These are phyloP conservation scores for Pezicula radicicola DNA, from an alignment of 2,329 filamentous ascomycete species.

Conservation along the genomic window DNA sequence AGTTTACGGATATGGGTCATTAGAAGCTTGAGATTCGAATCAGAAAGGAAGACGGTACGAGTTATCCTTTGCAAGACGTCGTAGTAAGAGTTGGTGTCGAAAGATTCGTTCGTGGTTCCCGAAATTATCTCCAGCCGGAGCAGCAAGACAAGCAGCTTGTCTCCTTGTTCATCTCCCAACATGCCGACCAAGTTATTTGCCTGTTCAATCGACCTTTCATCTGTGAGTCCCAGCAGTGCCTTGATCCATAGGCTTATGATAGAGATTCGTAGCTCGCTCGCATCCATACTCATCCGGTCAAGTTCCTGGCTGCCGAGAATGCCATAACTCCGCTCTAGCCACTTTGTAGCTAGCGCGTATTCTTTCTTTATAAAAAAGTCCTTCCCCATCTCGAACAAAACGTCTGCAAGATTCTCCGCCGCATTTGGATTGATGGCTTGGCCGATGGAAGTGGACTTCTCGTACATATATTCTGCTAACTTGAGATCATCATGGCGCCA, in stretches of 20 bases:
- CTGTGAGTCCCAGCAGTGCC: slow-evolving; percentile 46
- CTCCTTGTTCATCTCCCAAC: slow-evolving; percentile 61
- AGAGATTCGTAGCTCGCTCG: slow-evolving; percentile 61
- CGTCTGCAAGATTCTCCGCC: slow-evolving; percentile 61
- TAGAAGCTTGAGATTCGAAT: slow-evolving; percentile 62
- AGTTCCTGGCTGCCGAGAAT: slow-evolving; percentile 53
- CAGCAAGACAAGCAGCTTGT: slow-evolving; percentile 63
- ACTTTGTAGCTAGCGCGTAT: slow-evolving; percentile 57
- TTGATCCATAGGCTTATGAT: slow-evolving; percentile 64
- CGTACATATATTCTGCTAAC: slow-evolving; percentile 75
- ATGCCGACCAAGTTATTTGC: slow-evolving; percentile 55
- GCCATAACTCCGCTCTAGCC: slow-evolving; percentile 68
- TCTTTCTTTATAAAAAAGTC: slow-evolving; percentile 50
- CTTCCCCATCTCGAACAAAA: slow-evolving; percentile 71
- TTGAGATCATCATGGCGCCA: slow-evolving; percentile 73
- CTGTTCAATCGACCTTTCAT: slow-evolving; percentile 41
- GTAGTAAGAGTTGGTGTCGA: slow-evolving; percentile 46
- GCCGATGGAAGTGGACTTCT: slow-evolving; percentile 46
- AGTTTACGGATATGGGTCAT: slow-evolving; percentile 67
- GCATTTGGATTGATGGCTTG: slow-evolving; percentile 42
- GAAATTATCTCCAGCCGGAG: slow-evolving; percentile 67
- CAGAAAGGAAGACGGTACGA: slow-evolving; percentile 53
- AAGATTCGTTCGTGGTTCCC: slow-evolving; percentile 40
- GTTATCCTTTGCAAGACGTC: slow-evolving; percentile 61
- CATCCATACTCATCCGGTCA: slow-evolving; percentile 54